These are phyloP conservation scores for Scorias spongiosa DNA, from an alignment of 2,329 filamentous ascomycete species.

Conservation along the genomic window DNA sequence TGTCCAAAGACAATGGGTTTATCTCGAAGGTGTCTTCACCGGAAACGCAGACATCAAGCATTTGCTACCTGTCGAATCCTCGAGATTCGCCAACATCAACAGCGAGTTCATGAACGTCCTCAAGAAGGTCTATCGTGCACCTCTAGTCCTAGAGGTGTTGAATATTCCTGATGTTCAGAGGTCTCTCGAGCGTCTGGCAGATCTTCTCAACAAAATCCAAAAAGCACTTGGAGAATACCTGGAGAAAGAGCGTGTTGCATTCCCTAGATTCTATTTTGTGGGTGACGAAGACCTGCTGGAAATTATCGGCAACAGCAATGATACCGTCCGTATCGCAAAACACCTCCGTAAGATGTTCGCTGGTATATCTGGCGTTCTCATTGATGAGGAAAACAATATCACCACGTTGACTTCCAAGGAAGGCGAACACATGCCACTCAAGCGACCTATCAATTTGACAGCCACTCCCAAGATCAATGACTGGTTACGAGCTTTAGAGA, in stretches of 20 bases:
- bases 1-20: constrained; percentile 99
- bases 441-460: constrained; percentile 78
- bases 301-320: constrained; percentile 98
- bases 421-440: constrained; percentile 72
- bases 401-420: constrained; percentile 91
- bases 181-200: constrained; percentile 86
- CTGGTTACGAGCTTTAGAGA: constrained; percentile 88
- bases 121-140: constrained; percentile 97
- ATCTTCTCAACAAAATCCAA: constrained; percentile 96
- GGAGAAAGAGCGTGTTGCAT: constrained; percentile 91
- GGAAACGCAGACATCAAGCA: constrained; percentile 99
- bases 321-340: constrained; percentile 88
- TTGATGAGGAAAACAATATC: constrained; percentile 83
- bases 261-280: constrained; percentile 98
- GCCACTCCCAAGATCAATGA: constrained; percentile 97
- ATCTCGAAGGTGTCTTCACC: constrained; percentile 95
- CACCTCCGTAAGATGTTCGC: constrained; percentile 99
- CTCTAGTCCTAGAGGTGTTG: constrained; percentile 87
- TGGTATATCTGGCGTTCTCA: constrained; percentile 74
- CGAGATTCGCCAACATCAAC: constrained; percentile 97
- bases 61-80: constrained; percentile 86
- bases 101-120: constrained; percentile 97
- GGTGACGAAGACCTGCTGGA: constrained; percentile 96
- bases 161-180: constrained; percentile 94
- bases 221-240: constrained; percentile 97